Base-by-base conservation (phyloP, 208 protist species). In the Acanthamoeba royreba region DNA sequence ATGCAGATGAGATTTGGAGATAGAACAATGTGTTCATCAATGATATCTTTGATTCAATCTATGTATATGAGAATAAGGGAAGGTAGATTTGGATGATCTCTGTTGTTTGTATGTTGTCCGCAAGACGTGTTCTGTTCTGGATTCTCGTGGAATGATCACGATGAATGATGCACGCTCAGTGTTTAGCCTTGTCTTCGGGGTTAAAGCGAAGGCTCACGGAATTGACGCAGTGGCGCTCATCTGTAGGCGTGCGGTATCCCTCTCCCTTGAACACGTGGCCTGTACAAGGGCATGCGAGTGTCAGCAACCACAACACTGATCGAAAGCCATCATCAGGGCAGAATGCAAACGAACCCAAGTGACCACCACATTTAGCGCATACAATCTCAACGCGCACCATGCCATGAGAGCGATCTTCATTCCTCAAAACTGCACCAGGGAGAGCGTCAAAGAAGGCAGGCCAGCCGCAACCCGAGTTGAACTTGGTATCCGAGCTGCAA, bases 391-490 rank as follows among this genome's bases (percentile, higher is more conserved):
- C 61, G 55, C 96, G 83, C 9, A 22, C 13, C 83, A 92, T 91
- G 66, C 83, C 95, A 9, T 43, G 31, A n/a, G 87, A 92, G 31
- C 7, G 52, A 63, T 96, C 95, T 35, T 79, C 77, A 42, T 93
- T 38, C 25, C 43, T 8, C 0, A 47, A n/a, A 13, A 96, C 53
- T 9, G 94, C 94, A 46, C 90, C 94, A 52, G 79, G 81, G 19
- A 96, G 38, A 1, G 85, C 42, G 4, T 96, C 95, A 42, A 77
- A 96, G 52, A 97, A 97, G 3, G 94, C 85, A 28, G 96, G 96
- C 96, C 96, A 97, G 33, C 96, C 96, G 93, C 96, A 97, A 35
- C 96, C 96, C 19, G 53, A 91, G 40, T 96, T 42, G 81, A 97
- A 97, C 87, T 96, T 96, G 9, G 40, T n/a, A 8, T 92, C 19